Conservation (phyloP, 139 green algal species). For the Pleodorina starrii region DNA sequence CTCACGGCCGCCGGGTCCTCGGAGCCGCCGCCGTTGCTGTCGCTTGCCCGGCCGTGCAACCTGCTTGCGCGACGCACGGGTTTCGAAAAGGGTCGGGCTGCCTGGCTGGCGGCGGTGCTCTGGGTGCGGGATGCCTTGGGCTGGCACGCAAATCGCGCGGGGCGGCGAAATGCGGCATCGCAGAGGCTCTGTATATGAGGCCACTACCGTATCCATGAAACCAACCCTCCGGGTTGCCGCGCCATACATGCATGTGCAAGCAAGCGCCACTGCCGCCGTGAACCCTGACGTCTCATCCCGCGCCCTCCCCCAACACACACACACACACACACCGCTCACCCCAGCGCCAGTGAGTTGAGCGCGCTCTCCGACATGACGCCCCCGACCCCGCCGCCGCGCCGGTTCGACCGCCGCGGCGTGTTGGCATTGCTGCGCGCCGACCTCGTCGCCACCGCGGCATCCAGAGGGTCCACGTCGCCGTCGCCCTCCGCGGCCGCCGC, state of each 20-base stretch:
- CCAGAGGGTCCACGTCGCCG: not conserved
- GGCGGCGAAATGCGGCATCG: too few species aligned
- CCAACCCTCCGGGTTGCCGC: too few species aligned
- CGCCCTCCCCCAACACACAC: too few species aligned
- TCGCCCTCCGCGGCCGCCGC: not conserved
- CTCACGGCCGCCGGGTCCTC: not conserved
- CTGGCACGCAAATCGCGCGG: too few species aligned
- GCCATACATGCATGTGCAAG: too few species aligned
- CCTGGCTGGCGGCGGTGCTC: too few species aligned
- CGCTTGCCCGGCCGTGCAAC: not conserved
- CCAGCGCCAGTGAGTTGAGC: slow-evolving; percentile 9
- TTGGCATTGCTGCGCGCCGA: not conserved
- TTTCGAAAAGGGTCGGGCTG: too few species aligned
- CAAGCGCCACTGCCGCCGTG: too few species aligned
- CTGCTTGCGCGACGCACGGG: not conserved
- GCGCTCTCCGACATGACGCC: not conserved
- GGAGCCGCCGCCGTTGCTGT: not conserved
- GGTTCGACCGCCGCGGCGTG: not conserved
- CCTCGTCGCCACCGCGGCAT: not conserved
- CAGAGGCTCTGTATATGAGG: too few species aligned
- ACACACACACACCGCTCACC: slow-evolving; percentile 4
- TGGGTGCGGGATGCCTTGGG: too few species aligned
- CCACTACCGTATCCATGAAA: too few species aligned
- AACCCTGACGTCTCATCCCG: too few species aligned
- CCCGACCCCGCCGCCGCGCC: not conserved